Conservation (phyloP, 176 grass and related monocot genomes). For the Oryza coarctata region DNA sequence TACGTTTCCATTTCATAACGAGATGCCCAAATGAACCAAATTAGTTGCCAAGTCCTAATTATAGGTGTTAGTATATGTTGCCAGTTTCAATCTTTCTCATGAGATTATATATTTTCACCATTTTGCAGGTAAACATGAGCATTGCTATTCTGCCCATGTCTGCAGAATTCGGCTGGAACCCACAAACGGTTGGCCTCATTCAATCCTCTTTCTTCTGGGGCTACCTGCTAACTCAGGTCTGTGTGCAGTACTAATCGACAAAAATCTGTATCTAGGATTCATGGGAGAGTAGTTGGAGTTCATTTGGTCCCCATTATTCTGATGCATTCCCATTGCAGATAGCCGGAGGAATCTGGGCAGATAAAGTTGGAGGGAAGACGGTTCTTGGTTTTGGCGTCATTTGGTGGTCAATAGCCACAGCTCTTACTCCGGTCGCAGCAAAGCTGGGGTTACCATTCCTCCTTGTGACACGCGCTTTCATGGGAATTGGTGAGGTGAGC, state of each 20-base stretch:
- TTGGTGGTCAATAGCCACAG: conserved; percentile 95
- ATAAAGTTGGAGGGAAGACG: conserved; percentile 87
- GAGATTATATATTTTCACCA: conserved; percentile 11
- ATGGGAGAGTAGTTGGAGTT: neutral
- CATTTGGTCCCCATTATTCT: neutral
- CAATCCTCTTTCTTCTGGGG: conserved; percentile 99
- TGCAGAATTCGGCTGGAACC: conserved; percentile 83
- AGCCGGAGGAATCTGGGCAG: conserved; percentile 97
- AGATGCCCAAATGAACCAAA: neutral
- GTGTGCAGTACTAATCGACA: neutral
- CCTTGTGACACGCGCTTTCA: conserved; percentile 82
- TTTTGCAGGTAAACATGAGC: conserved; percentile 96
- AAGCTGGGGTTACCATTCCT: conserved; percentile 89
- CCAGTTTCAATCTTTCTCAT: neutral
- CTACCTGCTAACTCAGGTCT: conserved; percentile 94
- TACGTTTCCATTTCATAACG: neutral
- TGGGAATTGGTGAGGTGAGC: conserved; percentile 92
- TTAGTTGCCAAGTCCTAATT: too few species aligned
- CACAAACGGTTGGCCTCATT: conserved; percentile 82
- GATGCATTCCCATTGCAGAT: conserved; percentile 46
- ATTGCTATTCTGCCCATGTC: conserved; percentile 98
- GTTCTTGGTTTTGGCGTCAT: conserved; percentile 86
- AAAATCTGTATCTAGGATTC: neutral
- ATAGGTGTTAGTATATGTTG: neutral
- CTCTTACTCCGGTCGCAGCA: conserved; percentile 79